Conservation (phyloP, 306 rosid species). For the Rosa lucieae region DNA sequence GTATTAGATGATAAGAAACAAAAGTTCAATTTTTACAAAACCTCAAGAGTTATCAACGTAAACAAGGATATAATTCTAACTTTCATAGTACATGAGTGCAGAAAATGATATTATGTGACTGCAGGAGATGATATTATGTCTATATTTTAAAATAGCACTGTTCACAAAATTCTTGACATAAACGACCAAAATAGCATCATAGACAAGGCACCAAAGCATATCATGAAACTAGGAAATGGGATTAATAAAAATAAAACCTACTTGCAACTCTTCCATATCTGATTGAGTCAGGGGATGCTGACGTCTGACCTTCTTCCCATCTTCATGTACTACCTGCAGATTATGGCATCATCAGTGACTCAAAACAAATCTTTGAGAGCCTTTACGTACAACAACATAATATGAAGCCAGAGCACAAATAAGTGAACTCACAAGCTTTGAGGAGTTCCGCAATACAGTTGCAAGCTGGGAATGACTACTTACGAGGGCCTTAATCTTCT, state of each 20-base stretch:
- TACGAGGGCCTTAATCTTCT: slow-evolving; percentile 91
- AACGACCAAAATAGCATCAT: slow-evolving; percentile 16
- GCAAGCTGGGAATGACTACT: slow-evolving; percentile 81
- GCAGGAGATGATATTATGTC: not conserved
- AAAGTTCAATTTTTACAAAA: not conserved
- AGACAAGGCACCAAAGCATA: slow-evolving; percentile 17
- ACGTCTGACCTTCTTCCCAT: slow-evolving; percentile 91
- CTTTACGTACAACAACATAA: not conserved
- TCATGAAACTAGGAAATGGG: slow-evolving; percentile 4
- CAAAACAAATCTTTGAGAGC: not conserved
- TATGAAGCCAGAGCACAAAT: slow-evolving; percentile 15
- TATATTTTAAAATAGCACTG: slow-evolving; percentile 6
- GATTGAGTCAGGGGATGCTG: slow-evolving; percentile 65
- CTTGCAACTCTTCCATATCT: slow-evolving; percentile 92
- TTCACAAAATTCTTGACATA: slow-evolving; percentile 14
- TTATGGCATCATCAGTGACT: slow-evolving; percentile 25
- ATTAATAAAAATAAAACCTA: slow-evolving; percentile 35
- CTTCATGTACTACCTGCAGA: slow-evolving; percentile 84
- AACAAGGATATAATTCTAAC: slow-evolving; percentile 12
- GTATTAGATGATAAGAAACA: slow-evolving; percentile 18
- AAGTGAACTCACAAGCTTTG: slow-evolving; percentile 74
- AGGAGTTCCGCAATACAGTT: slow-evolving; percentile 74
- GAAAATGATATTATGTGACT: not conserved
- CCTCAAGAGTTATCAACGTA: slow-evolving; percentile 19
- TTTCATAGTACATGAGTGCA: not conserved